A percentile compares a stretch with the other conserved stretches of the same genome.
Evolutionary conservation across 345 rosid genomes (phyloP).

Genomic region (Triadica sebifera): DNA sequence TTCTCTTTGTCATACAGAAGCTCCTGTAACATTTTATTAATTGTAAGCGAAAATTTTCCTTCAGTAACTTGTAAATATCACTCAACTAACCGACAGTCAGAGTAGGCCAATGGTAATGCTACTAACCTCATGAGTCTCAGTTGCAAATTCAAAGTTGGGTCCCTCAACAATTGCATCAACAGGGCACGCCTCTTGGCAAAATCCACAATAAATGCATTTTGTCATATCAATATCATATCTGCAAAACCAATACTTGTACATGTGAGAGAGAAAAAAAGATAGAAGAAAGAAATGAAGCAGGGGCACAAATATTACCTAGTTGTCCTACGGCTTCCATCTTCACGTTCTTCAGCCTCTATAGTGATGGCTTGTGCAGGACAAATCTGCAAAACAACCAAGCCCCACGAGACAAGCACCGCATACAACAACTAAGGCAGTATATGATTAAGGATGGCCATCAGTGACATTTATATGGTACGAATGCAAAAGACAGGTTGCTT

Average conservation of each 20-base stretch:
- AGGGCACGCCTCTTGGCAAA: conserved; percentile 99
- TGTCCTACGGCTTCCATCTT: conserved; percentile 98
- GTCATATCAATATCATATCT: conserved; percentile 98
- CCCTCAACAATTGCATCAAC: conserved; percentile 99
- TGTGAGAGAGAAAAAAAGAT: conserved; percentile 1
- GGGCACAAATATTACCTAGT: conserved; percentile 52
- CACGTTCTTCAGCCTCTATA: conserved; percentile 95
- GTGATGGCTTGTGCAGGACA: conserved; percentile 99
- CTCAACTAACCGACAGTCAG: background rate
- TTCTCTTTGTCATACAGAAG: conserved; percentile 95
- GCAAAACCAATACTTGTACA: conserved; percentile 15
- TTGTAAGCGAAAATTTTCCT: background rate
- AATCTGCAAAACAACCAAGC: conserved; percentile 44
- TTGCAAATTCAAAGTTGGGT: conserved; percentile 93
- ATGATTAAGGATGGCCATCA: background rate
- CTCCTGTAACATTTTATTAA: conserved; percentile 47
- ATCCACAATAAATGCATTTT: conserved; percentile 95
- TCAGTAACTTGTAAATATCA: background rate
- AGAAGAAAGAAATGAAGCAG: background rate
- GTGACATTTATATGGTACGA: background rate
- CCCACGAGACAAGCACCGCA: conserved; percentile 10
- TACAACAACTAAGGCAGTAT: background rate
- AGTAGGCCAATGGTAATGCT: background rate
- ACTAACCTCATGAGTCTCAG: conserved; percentile 93
- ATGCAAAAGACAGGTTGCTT: background rate